Evolutionary conservation across 2,329 filamentous ascomycete species (phyloP).

Genomic region (Botryosphaeria dothidea): DNA sequence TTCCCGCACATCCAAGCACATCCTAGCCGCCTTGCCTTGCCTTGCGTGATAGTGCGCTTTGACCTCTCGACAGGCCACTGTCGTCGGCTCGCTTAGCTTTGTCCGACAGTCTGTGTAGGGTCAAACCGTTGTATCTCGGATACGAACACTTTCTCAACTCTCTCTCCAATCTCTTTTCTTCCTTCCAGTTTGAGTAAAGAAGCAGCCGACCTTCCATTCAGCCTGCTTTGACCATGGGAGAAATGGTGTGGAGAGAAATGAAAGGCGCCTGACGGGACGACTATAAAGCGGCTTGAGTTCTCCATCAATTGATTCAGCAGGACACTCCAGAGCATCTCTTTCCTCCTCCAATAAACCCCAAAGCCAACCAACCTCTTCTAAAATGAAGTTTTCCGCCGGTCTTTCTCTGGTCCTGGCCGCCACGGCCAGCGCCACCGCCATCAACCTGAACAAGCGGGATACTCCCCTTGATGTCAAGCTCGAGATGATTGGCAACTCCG

Average conservation of each 20-base stretch:
- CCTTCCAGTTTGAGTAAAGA: neutral
- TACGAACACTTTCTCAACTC: neutral
- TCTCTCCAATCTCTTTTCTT: neutral
- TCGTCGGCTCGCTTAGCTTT: too few relatives aligned
- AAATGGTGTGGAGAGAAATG: neutral
- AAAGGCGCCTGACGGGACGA: too few relatives aligned
- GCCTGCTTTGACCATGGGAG: neutral
- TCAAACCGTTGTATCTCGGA: too few relatives aligned
- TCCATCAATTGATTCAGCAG: neutral
- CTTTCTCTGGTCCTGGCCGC: neutral
- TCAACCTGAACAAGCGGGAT: slow-evolving; percentile 9
- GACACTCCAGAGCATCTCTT: neutral
- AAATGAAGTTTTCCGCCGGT: slow-evolving; percentile 1
- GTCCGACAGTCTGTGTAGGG: too few relatives aligned
- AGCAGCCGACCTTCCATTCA: neutral
- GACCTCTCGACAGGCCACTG: too few relatives aligned
- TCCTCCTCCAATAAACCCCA: neutral
- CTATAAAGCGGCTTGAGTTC: neutral
- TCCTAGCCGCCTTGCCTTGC: too few relatives aligned
- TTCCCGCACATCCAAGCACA: too few relatives aligned
- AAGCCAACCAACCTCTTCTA: neutral
- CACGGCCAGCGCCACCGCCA: neutral
- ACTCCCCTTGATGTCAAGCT: slow-evolving; percentile 10
- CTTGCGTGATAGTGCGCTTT: too few relatives aligned
- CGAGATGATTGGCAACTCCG: slow-evolving; percentile 49